A percentile compares a stretch with the other conserved stretches of the same genome.
Evolutionary conservation across 805 yeast species (phyloP).

Genomic region (Saturnispora besseyi): DNA sequence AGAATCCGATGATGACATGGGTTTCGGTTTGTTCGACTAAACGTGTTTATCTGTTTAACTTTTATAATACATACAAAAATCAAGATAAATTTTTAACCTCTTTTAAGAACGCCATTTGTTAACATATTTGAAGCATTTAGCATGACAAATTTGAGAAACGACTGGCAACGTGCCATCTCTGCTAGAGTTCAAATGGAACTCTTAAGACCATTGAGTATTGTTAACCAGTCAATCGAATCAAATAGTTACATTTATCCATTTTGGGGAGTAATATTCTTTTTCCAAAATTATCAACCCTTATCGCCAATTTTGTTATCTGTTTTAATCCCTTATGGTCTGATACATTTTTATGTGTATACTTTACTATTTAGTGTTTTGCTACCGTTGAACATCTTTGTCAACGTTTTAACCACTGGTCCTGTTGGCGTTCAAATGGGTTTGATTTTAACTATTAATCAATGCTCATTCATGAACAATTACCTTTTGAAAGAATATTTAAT

Average conservation of each 20-base stretch:
- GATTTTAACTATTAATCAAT: conserved; percentile 21
- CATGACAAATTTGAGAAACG: not conserved
- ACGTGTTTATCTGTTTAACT: conserved; percentile 11
- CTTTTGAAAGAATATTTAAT: conserved; percentile 20
- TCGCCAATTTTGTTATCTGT: conserved; percentile 22
- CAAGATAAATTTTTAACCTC: not conserved
- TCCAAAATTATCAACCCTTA: conserved; percentile 17
- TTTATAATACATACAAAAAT: not conserved
- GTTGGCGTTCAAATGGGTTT: conserved; percentile 21
- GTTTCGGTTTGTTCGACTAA: conserved; percentile 96
- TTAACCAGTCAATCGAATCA: conserved; percentile 12
- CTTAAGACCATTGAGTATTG: conserved; percentile 17
- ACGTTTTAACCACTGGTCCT: conserved; percentile 21
- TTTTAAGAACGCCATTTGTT: not conserved
- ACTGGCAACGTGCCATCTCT: conserved; percentile 11
- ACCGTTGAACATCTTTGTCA: conserved; percentile 19
- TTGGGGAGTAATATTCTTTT: conserved; percentile 22
- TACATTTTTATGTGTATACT: conserved; percentile 16
- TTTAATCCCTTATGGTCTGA: conserved; percentile 18
- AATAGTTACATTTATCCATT: conserved; percentile 18
- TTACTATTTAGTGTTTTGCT: conserved; percentile 16
- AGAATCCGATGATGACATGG: conserved; percentile 57
- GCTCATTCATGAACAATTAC: conserved; percentile 19
- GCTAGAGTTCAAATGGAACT: conserved; percentile 17
- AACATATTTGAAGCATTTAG: not conserved